phyloP scores from a whole-genome alignment of 345 rosid genomes.

The Cardamine occulta region DNA sequence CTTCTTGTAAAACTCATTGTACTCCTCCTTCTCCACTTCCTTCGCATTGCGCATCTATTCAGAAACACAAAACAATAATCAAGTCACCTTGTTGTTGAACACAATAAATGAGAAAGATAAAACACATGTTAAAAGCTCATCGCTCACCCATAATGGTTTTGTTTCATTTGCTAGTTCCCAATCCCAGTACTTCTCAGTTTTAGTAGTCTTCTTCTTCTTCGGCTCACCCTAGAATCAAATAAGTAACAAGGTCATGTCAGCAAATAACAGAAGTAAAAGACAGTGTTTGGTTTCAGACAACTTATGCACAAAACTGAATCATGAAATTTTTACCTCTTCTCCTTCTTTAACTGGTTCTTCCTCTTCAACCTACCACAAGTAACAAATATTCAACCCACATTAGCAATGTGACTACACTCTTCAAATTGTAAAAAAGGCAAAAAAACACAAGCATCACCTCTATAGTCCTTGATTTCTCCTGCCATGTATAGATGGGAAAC shows the following conservation, averaged over 20 bases:
- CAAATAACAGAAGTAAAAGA: background rate
- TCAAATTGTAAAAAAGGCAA: background rate
- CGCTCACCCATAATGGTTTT: constrained; percentile 94
- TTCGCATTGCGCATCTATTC: constrained; percentile 80
- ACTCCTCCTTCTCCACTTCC: constrained; percentile 83
- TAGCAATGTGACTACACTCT: background rate
- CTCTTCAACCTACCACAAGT: constrained; percentile 76
- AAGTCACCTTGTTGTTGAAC: background rate
- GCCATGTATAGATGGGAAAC: constrained; percentile 97
- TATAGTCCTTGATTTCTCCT: constrained; percentile 83
- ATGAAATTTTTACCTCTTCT: constrained; percentile 65
- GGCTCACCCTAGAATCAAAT: constrained; percentile 66
- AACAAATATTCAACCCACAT: background rate
- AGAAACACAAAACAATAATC: constrained; percentile 20
- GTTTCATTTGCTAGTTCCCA: constrained; percentile 97
- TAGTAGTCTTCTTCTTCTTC: constrained; percentile 78
- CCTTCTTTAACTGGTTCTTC: constrained; percentile 86
- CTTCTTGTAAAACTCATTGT: constrained; percentile 91
- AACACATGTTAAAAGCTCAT: background rate
- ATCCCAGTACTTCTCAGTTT: constrained; percentile 97
- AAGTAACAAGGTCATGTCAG: constrained; percentile 29
- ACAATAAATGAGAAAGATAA: background rate
- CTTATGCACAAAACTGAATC: background rate
- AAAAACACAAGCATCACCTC: constrained; percentile 58
- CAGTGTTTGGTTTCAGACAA: background rate